phyloP scores from a whole-genome alignment of 352 stramenopile genomes.

The Thalassiosira pacifica region DNA sequence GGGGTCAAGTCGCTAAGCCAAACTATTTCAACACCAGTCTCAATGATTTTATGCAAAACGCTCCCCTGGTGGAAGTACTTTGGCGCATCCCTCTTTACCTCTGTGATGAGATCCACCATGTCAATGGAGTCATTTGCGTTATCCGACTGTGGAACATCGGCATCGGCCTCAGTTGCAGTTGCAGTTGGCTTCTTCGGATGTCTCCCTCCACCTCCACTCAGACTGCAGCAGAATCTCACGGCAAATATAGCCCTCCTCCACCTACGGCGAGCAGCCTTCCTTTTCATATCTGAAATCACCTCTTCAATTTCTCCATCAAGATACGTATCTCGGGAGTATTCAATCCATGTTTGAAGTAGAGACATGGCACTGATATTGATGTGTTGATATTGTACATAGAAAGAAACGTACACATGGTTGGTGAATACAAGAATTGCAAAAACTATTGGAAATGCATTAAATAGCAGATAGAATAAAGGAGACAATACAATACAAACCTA shows the following conservation, averaged over 20 bases:
- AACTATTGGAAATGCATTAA: too few species aligned
- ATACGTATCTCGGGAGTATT: constrained; percentile 39
- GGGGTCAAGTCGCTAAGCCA: constrained; percentile 50
- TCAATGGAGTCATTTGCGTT: too few species aligned
- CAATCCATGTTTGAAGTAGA: constrained; percentile 49
- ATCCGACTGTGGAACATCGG: too few species aligned
- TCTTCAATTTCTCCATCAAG: constrained; percentile 43
- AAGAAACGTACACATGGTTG: too few species aligned
- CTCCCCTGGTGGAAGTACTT: constrained; percentile 49
- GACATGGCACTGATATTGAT: constrained; percentile 21
- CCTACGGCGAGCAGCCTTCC: constrained; percentile 42
- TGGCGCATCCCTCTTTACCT: too few species aligned
- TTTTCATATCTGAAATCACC: constrained; percentile 44
- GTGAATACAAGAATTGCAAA: constrained; percentile 11
- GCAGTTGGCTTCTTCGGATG: constrained; percentile 32
- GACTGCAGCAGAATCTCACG: constrained; percentile 37
- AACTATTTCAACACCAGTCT: constrained; percentile 54
- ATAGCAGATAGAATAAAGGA: too few species aligned
- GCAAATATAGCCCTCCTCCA: constrained; percentile 46
- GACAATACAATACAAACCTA: neutral
- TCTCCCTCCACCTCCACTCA: constrained; percentile 47
- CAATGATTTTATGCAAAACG: constrained; percentile 59
- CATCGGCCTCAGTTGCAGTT: too few species aligned
- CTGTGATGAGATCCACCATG: too few species aligned
- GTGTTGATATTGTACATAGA: neutral